Base-by-base conservation (phyloP, 306 rosid genomes). In the Cajanus cajan region DNA sequence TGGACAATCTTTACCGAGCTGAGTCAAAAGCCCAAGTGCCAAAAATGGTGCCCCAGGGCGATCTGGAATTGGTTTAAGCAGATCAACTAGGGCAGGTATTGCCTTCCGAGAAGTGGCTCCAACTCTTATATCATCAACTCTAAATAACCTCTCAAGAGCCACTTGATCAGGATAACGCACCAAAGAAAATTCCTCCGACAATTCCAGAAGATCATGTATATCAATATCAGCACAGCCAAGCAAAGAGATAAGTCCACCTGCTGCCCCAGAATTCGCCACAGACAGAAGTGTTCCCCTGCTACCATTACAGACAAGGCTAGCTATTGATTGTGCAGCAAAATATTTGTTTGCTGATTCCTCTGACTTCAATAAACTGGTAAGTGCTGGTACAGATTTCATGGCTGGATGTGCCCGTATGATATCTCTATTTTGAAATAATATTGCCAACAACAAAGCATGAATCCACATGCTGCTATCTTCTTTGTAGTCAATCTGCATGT, bases 41-140 rank as follows among this genome's bases (percentile, higher is more conserved):
- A 96, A 92, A 87, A 85, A 89, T 71, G 99, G 99, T 70, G 99
- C 99, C 74, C 97, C 96, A 54, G 99, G 99, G 79, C 99, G 98
- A 82, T 93, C 99, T 54, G 99, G 99, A 76, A 93, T 96, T 50
- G 99, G 99, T 85, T 96, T 96, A 74, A 96, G 98, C 88, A 90
- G 92, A 93, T 96, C 99, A 79, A 96, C 99, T 67, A 96, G 93
- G 71, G 92, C 87, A 66, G 99, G 99, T 73, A 96, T 90, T 80
- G 98, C 98, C 90, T 93, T 96, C 64, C 99, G 91, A 74, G 98
- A 93, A 83, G 98, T 90, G 79, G 97, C 94, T 72, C 98, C 97
- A 61, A 83, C 94, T 78, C 99, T 91, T 78, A 96, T 96, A 86
- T 93, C 99, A 83, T 93, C 99, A 80, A 96, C 98, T 87, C 99